Conservation (phyloP, 2,329 filamentous ascomycete genomes). For the Xylaria hypoxylon region DNA sequence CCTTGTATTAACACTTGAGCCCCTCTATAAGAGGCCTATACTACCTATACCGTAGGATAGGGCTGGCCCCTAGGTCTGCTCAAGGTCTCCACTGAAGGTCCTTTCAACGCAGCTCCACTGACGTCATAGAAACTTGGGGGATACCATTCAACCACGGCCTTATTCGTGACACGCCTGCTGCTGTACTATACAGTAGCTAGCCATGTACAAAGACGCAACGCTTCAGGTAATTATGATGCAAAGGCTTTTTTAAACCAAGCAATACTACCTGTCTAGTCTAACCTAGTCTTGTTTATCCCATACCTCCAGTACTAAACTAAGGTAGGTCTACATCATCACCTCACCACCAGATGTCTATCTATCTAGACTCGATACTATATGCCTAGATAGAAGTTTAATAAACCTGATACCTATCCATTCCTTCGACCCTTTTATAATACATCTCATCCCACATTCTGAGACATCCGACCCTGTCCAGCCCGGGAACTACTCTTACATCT, state of each 20-base stretch:
- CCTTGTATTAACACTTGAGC: too few species aligned
- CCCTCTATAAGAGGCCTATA: too few species aligned
- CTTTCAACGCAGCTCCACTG: constrained; percentile 22
- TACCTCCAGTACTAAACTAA: constrained; percentile 14
- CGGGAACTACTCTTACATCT: not conserved
- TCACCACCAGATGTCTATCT: not conserved
- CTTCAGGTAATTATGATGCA: constrained; percentile 35
- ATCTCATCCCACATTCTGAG: not conserved
- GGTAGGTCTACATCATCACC: constrained; percentile 34
- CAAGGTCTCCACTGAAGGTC: constrained; percentile 7
- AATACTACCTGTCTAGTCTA: constrained; percentile 15
- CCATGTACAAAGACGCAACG: constrained; percentile 26
- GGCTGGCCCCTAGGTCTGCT: not conserved
- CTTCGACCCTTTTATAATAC: not conserved
- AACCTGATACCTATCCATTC: constrained; percentile 12
- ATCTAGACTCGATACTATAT: constrained; percentile 8
- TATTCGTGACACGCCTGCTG: constrained; percentile 13
- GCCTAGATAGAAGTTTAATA: constrained; percentile 29
- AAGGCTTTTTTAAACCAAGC: constrained; percentile 23
- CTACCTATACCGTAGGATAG: not conserved
- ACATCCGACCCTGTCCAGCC: not conserved
- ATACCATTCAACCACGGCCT: constrained; percentile 2
- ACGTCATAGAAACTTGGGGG: constrained; percentile 29
- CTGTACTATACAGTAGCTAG: not conserved
- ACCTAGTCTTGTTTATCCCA: constrained; percentile 8